Evolutionary conservation across 176 grass and related monocot genomes (phyloP).

Genomic region (Carex littledalei): DNA sequence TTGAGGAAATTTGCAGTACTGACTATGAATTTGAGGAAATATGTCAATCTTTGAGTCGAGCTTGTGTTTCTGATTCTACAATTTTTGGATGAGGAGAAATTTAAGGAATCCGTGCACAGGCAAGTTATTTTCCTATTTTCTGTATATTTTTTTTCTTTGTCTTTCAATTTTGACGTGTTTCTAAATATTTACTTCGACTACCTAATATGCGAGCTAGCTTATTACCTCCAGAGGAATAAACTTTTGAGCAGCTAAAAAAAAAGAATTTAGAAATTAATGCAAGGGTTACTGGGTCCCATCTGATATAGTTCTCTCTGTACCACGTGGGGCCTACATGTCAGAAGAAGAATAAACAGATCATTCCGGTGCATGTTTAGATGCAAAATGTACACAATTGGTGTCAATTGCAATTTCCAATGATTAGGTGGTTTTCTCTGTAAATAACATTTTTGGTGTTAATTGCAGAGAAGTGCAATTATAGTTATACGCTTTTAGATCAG

Average conservation of each 20-base stretch:
- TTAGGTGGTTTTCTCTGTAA: neutral
- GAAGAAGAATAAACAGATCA: constrained; percentile 5
- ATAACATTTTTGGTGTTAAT: neutral
- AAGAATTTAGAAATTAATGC: neutral
- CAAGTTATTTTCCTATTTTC: constrained; percentile 35
- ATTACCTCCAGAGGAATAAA: neutral
- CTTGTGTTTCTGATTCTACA: constrained; percentile 99
- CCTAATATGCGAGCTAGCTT: constrained; percentile 21
- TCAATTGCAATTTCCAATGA: constrained; percentile 2
- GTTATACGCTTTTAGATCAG: neutral
- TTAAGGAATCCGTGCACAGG: constrained; percentile 96
- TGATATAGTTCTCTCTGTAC: neutral
- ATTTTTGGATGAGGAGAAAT: constrained; percentile 99
- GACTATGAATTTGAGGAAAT: constrained; percentile 13
- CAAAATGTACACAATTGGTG: neutral
- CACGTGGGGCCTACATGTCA: neutral
- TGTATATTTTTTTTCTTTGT: too few relatives aligned
- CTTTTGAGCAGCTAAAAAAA: neutral
- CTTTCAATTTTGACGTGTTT: constrained; percentile 8
- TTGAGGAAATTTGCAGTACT: constrained; percentile 28
- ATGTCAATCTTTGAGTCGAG: constrained; percentile 97
- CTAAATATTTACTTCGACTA: constrained; percentile 25
- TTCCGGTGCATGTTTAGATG: neutral
- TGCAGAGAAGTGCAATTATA: neutral
- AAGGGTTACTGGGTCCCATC: neutral